Evolutionary conservation across 306 rosid species (phyloP), one percentile per base, ranked within the genome.

Genomic region (Vicia villosa): DNA sequence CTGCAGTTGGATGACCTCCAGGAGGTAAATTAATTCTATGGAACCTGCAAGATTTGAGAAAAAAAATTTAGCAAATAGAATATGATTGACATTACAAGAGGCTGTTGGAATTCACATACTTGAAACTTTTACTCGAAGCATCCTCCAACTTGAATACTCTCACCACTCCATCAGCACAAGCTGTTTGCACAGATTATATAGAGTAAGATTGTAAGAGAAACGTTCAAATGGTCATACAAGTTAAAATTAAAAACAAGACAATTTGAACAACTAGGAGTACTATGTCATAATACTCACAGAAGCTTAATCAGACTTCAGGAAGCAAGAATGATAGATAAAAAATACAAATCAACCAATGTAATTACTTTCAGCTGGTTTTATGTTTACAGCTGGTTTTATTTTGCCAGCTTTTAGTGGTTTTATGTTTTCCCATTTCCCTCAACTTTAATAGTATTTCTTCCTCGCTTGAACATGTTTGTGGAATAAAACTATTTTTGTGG

Each of bases 121-220:
- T 95, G 95, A 91, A 95, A 83, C 99, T 95, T 91, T 89, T 91
- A 67, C 97, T 91, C 47, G 86, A 82, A 75, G 89, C 92, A 76
- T 95, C 96, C 19, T 95, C 99, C 90, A 95, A 73, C 89, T 91
- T 91, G 64, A 95, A 95, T 22, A 91, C 89, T 71, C 99, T 87
- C 78, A 95, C 74, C 57, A 95, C 79, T 82, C 99, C 99, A 86
- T 95, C 99, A 43, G 86, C 96, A 74, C 97, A 95, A 73, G 92
- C 99, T 95, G 91, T 68, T 66, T 54, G 46, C 66, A 74, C 22
- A 79, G 42, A 40, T 20, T 82, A 59, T 50, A 63, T 52, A 63
- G 7, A 22, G 68, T 24, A 30, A 78, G 66, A 57, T 42, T 5
- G 58, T 58, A 11, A 46, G 70, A 40, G 79, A 13, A 22, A 57